Evolutionary conservation across 73 alveolate genomes (phyloP), one percentile per base, ranked within the genome.

Genomic region (Paramecium primaurelia): DNA sequence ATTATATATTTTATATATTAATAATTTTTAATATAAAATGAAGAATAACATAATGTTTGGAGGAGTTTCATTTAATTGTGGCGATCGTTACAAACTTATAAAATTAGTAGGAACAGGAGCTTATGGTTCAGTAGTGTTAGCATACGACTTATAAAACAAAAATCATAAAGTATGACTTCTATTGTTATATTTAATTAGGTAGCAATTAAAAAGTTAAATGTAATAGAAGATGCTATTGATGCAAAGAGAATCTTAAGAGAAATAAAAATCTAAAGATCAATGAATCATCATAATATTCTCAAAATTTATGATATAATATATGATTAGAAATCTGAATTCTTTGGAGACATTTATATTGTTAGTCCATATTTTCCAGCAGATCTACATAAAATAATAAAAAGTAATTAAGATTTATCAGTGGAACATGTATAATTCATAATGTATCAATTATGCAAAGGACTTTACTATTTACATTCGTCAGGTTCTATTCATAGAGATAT

Each of bases 161-260:
- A 40, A 16, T 45, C 18, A 28, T 22, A 80, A 80, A 25, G 77
- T 80, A 16, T 25, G 25, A 42, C 8, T 45, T 47, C 7, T 80
- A 54, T 54, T 54, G 32, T 77, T 9, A 37, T 44, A 58, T 36
- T 58, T 7, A 40, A 86, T 32, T 96, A 96, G 92, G 98, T 97
- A 64, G 99, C 99, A 45, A 95, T 97, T 16, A 97, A 97, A 96
- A 97, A 96, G 86, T 95, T 92, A 58, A 92, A 97, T 90, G 93
- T 95, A 22, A 95, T 96, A 44, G 98, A 96, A 86, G 98, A 96
- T 80, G 92, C 89, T 20, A 95, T 96, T 51, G 99, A 96, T 92
- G 99, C 99, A n/a, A 96, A 96, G 94, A 86, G 99, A 51, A 95
- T 96, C 42, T 96, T 96, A 47, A 95, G 99, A 88, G 99, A 96